Evolutionary conservation across 2,329 filamentous ascomycete genomes (phyloP).

Genomic region (Albophoma yamanashiensis): DNA sequence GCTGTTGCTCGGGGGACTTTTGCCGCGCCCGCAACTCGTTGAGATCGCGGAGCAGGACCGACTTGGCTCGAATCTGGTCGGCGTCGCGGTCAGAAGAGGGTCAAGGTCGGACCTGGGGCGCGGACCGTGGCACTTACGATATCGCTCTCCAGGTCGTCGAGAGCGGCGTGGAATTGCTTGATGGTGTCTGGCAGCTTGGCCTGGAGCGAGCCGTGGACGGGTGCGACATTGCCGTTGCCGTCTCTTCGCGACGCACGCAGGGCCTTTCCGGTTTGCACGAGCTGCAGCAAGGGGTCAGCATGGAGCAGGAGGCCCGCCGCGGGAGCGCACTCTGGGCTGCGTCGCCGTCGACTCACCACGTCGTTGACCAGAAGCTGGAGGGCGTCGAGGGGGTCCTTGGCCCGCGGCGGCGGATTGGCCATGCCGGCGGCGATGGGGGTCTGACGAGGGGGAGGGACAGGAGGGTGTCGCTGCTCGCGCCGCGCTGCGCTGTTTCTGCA

Average conservation of each 20-base stretch:
- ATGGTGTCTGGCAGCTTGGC: constrained; percentile 36
- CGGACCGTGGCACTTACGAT: constrained; percentile 33
- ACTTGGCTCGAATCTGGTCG: constrained; percentile 35
- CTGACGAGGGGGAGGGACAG: not conserved
- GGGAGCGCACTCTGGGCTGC: not conserved
- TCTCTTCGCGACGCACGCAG: constrained; percentile 38
- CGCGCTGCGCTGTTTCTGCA: not conserved
- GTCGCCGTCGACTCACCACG: constrained; percentile 32
- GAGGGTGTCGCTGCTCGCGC: not conserved
- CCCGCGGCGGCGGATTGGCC: constrained; percentile 15
- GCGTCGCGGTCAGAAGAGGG: not conserved
- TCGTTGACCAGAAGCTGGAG: constrained; percentile 45
- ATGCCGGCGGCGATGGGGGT: constrained; percentile 9
- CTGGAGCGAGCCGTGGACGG: constrained; percentile 20
- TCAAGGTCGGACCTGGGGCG: not conserved
- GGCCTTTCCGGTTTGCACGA: constrained; percentile 49
- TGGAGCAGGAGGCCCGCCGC: not conserved
- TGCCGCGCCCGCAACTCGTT: constrained; percentile 24
- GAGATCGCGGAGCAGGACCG: constrained; percentile 43
- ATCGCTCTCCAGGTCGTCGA: constrained; percentile 46
- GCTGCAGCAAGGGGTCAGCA: constrained; percentile 22
- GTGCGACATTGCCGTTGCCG: constrained; percentile 25
- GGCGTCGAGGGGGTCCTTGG: constrained; percentile 30
- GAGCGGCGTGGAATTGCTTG: constrained; percentile 36
- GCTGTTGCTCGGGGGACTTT: constrained; percentile 8